Evolutionary conservation across 2,329 filamentous ascomycete genomes (phyloP), one percentile per base, ranked within the genome.

Genomic region (Apiospora rasikravindrae): DNA sequence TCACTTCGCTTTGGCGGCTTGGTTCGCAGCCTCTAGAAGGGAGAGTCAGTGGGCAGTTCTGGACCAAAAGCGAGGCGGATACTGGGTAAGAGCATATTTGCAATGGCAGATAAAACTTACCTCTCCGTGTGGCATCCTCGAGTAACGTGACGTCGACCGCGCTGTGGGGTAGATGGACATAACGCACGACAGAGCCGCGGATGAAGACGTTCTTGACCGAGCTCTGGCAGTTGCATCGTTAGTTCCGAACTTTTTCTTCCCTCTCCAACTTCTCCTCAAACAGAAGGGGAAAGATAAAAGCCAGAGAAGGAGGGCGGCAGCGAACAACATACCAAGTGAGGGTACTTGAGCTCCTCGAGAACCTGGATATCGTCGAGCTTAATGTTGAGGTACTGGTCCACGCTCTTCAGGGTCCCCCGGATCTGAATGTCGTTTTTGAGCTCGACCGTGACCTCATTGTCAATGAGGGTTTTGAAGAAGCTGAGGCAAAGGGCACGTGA

Each of bases 351-450:
- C 85, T 98, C 94, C 77, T 99, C 95, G 37, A 98, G 89, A 44
- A 98, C 96, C 75, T 92, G 89, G 74, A 98, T 97, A 80, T 98
- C 94, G 80, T 99, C 96, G 69, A 99, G 90, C 87, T 98, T 98
- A 86, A 99, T 98, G 86, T 99, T 99, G 80, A 99, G 90, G 85
- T 97, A 99, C 86, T 98, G 96, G 82, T 99, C 96, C 77, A 99
- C 96, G 80, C 94, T 97, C 88, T 98, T 99, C 77, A 99, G 88
- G 47, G 92, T 97, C 76, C 96, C 96, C 78, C 94, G 94, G 82
- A 99, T 97, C 81, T 95, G 95, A 78, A 99, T 97, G 85, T 99
- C 96, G 83, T 99, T 99, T 86, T 99, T 99, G 83, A 99, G 93
- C 87, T 99, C 96, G 81, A 99, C 95, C 67, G 95, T 98, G 80